These are phyloP conservation scores for Lodderomyces oxycetoniae DNA, from an alignment of 1,139 yeast species.

Conservation along the genomic window DNA sequence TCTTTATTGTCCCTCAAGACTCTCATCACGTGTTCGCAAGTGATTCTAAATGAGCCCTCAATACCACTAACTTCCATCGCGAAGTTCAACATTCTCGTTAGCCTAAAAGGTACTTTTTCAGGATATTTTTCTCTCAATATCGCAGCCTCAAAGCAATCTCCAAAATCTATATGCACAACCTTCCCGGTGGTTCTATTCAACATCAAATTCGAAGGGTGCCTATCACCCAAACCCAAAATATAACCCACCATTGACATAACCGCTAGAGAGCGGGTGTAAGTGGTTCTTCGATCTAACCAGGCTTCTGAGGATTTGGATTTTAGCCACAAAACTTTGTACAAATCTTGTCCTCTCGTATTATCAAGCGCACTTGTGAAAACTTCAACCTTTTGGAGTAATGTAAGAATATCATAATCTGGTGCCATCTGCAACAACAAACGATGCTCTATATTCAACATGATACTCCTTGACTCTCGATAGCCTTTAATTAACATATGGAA, in stretches of 20 bases:
- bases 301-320: slow-evolving; percentile 95
- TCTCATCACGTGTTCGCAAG: slow-evolving; percentile 96
- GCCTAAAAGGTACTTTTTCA: slow-evolving; percentile 94
- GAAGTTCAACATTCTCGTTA: slow-evolving; percentile 93
- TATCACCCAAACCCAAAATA: slow-evolving; percentile 91
- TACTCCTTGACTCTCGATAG: slow-evolving; percentile 87
- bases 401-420: slow-evolving; percentile 88
- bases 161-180: slow-evolving; percentile 95
- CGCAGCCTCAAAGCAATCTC: slow-evolving; percentile 99
- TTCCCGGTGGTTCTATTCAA: slow-evolving; percentile 91
- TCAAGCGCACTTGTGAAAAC: slow-evolving; percentile 95
- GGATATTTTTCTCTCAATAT: slow-evolving; percentile 94
- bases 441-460: slow-evolving; percentile 86
- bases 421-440: slow-evolving; percentile 97
- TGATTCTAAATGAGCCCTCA: slow-evolving; percentile 94
- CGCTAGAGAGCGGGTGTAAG: slow-evolving; percentile 91
- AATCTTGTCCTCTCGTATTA: slow-evolving; percentile 93
- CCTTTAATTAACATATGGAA: slow-evolving; percentile 91
- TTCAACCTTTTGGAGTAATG: slow-evolving; percentile 88
- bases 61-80: slow-evolving; percentile 99
- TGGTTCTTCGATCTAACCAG: slow-evolving; percentile 95
- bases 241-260: slow-evolving; percentile 99
- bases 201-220: slow-evolving; percentile 97
- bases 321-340: slow-evolving; percentile 92
- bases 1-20: slow-evolving; percentile 90